phyloP scores from a whole-genome alignment of 305 asterid genomes.

The Plantago coronopus region DNA sequence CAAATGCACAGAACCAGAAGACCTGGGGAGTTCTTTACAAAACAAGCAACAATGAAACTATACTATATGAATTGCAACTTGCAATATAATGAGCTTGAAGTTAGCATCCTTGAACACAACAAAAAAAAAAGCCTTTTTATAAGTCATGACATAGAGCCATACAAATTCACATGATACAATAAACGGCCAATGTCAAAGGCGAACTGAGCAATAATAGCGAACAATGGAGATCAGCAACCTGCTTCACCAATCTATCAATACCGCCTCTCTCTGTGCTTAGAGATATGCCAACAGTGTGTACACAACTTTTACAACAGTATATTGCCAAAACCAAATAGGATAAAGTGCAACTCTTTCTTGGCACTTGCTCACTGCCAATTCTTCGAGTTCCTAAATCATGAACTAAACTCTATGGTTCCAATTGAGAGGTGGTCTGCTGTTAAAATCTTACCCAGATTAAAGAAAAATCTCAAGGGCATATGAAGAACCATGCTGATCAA shows the following conservation, averaged over 20 bases:
- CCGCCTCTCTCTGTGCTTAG: not conserved
- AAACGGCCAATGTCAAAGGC: not conserved
- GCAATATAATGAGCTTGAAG: not conserved
- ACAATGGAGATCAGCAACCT: not conserved
- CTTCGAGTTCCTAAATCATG: conserved; percentile 16
- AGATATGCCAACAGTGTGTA: not conserved
- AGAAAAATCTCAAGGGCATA: not conserved
- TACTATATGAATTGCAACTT: not conserved
- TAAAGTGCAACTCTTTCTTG: not conserved
- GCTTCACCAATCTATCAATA: not conserved
- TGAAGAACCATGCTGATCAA: not conserved
- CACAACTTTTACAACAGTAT: conserved; percentile 1
- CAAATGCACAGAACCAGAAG: not conserved
- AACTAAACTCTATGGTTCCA: conserved; percentile 16
- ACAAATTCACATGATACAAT: not conserved
- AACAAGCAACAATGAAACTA: not conserved
- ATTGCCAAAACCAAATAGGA: not conserved
- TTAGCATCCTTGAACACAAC: not conserved
- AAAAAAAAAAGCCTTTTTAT: not conserved
- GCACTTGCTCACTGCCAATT: not conserved
- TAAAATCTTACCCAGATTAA: not conserved
- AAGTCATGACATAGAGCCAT: not conserved
- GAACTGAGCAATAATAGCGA: not conserved
- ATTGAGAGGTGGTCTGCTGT: not conserved
- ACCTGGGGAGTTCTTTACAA: not conserved